A percentile compares a stretch with the other conserved stretches of the same genome.
Evolutionary conservation across 2,329 filamentous ascomycete species (phyloP).

Genomic region (Colletotrichum orbiculare): DNA sequence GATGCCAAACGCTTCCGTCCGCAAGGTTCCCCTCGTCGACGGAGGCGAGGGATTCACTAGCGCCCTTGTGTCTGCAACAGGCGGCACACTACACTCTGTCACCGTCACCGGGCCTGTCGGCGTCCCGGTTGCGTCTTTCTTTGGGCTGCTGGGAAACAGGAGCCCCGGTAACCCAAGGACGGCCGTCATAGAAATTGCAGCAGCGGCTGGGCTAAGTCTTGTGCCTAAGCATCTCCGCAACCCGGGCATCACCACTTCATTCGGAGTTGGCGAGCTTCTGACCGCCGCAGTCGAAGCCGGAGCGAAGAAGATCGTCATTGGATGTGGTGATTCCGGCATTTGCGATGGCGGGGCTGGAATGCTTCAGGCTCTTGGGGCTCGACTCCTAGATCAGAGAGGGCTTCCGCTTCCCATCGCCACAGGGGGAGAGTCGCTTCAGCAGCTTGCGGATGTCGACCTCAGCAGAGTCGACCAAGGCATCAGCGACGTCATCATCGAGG

Average conservation of each 20-base stretch:
- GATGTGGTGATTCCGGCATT: conserved; percentile 65
- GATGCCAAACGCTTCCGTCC: conserved; percentile 53
- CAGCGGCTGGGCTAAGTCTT: conserved; percentile 61
- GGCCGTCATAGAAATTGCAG: conserved; percentile 64
- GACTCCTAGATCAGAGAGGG: conserved; percentile 52
- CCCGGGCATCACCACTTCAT: conserved; percentile 61
- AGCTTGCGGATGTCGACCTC: conserved; percentile 53
- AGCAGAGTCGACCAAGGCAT: conserved; percentile 51
- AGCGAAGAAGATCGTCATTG: conserved; percentile 57
- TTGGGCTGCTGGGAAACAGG: conserved; percentile 53
- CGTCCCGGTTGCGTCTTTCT: conserved; percentile 53
- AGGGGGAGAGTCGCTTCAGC: conserved; percentile 53
- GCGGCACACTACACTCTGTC: conserved; percentile 50
- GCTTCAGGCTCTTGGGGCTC: conserved; percentile 63
- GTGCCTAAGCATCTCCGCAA: conserved; percentile 57
- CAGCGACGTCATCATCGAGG: conserved; percentile 54
- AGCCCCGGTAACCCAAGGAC: conserved; percentile 43
- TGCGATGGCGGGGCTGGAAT: conserved; percentile 65
- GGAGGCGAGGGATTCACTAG: conserved; percentile 64
- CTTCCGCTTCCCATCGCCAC: conserved; percentile 49
- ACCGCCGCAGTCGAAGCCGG: conserved; percentile 57
- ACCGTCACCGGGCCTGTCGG: conserved; percentile 58
- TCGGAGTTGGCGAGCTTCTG: conserved; percentile 62
- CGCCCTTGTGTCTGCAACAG: conserved; percentile 56
- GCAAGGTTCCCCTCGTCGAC: conserved; percentile 62